Percentiles rank a stretch among this genome's conserved stretches.
These are phyloP conservation scores for Crithidia sp. DNA, from an alignment of 208 protist species.

Conservation along the genomic window DNA sequence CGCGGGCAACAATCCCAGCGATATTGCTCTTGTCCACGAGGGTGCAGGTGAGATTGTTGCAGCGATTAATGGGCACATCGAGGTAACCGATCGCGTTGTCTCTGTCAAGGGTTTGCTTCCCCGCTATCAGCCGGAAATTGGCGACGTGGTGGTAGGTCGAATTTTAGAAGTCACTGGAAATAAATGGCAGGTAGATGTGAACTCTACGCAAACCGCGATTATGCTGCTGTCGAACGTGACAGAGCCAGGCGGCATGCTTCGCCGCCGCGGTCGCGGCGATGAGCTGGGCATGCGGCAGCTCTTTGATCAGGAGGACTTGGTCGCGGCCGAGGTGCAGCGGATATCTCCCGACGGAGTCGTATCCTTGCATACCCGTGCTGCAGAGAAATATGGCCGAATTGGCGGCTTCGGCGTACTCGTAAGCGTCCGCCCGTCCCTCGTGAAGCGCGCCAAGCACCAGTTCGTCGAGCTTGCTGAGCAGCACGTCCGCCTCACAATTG, in stretches of 20 bases:
- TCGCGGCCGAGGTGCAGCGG: constrained; percentile 96
- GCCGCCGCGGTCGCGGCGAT: constrained; percentile 91
- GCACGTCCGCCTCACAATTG: constrained; percentile 55
- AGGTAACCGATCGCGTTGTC: constrained; percentile 86
- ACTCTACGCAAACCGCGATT: constrained; percentile 89
- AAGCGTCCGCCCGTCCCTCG: constrained; percentile 63
- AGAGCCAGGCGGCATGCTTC: constrained; percentile 96
- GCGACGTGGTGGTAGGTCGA: constrained; percentile 97
- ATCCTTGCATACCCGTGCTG: constrained; percentile 94
- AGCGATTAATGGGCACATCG: constrained; percentile 79
- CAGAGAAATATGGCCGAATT: constrained; percentile 86
- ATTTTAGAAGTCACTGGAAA: constrained; percentile 92
- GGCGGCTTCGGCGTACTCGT: constrained; percentile 62
- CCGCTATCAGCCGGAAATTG: constrained; percentile 95
- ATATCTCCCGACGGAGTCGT: constrained; percentile 91
- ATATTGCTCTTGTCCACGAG: constrained; percentile 49
- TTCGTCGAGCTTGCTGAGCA: constrained; percentile 60
- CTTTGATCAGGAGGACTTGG: constrained; percentile 96
- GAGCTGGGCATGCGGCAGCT: constrained; percentile 95
- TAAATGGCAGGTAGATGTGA: constrained; percentile 96
- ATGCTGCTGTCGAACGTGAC: constrained; percentile 97
- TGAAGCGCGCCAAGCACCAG: constrained; percentile 84
- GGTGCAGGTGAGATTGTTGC: constrained; percentile 84
- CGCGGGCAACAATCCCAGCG: constrained; percentile 56
- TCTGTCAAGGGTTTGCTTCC: constrained; percentile 77